Evolutionary conservation across 345 rosid species (phyloP).

Genomic region (Schrenkiella parvula): DNA sequence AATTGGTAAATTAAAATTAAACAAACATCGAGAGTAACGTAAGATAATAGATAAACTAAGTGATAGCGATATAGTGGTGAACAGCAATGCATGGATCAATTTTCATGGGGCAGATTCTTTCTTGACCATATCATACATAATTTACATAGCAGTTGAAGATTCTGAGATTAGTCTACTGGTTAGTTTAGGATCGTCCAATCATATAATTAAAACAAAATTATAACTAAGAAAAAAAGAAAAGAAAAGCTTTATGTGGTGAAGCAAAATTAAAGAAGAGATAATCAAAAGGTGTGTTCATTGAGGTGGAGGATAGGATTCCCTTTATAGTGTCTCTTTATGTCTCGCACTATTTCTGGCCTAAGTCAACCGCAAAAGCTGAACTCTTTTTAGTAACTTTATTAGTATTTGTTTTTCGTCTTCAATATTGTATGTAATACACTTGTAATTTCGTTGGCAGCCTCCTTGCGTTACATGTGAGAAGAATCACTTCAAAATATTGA

Average conservation of each 20-base stretch:
- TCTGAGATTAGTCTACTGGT: neutral
- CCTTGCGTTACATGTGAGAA: conserved; percentile 12
- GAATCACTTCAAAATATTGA: neutral
- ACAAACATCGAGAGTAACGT: neutral
- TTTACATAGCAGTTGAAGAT: neutral
- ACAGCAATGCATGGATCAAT: neutral
- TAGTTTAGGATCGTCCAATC: neutral
- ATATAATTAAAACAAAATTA: neutral
- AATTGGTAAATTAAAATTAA: neutral
- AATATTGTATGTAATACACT: neutral
- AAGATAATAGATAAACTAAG: neutral
- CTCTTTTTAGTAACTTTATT: conserved; percentile 16
- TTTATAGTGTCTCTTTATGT: conserved; percentile 34
- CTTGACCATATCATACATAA: neutral
- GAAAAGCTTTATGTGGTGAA: conserved; percentile 1
- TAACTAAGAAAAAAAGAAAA: neutral
- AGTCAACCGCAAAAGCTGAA: conserved; percentile 35
- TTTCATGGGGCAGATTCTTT: neutral
- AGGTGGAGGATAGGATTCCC: conserved; percentile 38
- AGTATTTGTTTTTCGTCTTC: conserved; percentile 6
- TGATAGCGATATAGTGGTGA: neutral
- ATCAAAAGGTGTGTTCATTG: conserved; percentile 26
- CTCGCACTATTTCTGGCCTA: conserved; percentile 21
- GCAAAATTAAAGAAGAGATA: conserved; percentile 10
- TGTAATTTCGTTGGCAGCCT: neutral